A percentile compares a stretch with the other conserved stretches of the same genome.
Evolutionary conservation across 306 rosid genomes (phyloP).

Genomic region (Alnus glutinosa): DNA sequence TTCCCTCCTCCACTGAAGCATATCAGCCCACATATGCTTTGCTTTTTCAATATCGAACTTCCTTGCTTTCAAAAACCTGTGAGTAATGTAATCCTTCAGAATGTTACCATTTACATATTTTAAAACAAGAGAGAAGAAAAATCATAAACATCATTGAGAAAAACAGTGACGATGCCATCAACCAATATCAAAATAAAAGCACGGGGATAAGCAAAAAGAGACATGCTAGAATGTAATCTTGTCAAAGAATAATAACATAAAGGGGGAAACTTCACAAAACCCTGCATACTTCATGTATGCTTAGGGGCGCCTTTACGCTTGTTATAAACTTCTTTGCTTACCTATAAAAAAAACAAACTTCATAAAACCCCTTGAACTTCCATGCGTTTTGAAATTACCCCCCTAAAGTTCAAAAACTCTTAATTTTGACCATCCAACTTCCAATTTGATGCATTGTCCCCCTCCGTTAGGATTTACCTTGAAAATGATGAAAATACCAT

Average conservation of each 20-base stretch:
- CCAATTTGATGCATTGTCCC: too few relatives aligned
- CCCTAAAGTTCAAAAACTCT: too few relatives aligned
- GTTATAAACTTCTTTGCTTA: too few relatives aligned
- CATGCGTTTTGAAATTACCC: too few relatives aligned
- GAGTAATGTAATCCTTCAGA: constrained; percentile 16
- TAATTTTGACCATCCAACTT: too few relatives aligned
- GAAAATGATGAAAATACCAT: too few relatives aligned
- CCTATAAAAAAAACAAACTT: too few relatives aligned
- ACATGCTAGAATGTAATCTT: not conserved
- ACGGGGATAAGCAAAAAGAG: not conserved
- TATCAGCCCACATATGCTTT: constrained; percentile 96
- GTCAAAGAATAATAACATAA: not conserved
- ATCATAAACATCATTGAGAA: not conserved
- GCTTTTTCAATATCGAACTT: constrained; percentile 88
- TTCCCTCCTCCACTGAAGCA: constrained; percentile 94
- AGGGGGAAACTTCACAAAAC: too few relatives aligned
- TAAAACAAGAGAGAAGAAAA: not conserved
- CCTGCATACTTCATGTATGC: too few relatives aligned
- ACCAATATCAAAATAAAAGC: not conserved
- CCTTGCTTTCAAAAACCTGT: constrained; percentile 92
- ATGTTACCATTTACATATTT: not conserved
- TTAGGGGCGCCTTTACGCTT: too few relatives aligned
- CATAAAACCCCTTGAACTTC: too few relatives aligned
- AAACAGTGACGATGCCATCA: not conserved
- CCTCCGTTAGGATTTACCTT: too few relatives aligned